A percentile compares a stretch with the other conserved stretches of the same genome.
Conservation (phyloP, 257 asterid genomes). For the Solanum bukasovii region DNA sequence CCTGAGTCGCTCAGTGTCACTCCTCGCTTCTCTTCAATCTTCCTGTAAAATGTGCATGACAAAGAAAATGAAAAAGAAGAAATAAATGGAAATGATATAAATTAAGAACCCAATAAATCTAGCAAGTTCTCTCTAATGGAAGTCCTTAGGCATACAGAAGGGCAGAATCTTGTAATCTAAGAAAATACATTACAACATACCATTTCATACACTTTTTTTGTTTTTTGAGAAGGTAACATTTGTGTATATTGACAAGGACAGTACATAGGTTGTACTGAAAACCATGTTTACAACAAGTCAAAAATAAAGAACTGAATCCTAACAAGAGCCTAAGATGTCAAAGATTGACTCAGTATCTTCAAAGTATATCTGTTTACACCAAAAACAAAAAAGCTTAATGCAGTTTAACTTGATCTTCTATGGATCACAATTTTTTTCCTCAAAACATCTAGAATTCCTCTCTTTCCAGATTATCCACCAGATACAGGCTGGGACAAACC, state of each 20-base stretch:
- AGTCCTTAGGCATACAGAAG: neutral
- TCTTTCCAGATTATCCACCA: neutral
- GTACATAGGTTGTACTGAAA: neutral
- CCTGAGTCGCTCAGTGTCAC: conserved; percentile 68
- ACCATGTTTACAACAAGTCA: neutral
- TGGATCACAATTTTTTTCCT: neutral
- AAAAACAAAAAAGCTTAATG: neutral
- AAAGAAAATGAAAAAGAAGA: neutral
- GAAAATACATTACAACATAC: neutral
- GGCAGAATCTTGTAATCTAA: neutral
- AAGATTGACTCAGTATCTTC: neutral
- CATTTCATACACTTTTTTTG: neutral
- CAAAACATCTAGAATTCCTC: neutral
- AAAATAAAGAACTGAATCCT: neutral
- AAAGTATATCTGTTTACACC: neutral
- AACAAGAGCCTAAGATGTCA: neutral
- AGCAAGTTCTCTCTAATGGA: neutral
- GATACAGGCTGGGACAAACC: neutral
- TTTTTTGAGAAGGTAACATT: neutral
- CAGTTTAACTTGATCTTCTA: neutral
- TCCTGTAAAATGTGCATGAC: conserved; percentile 32
- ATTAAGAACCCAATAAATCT: neutral
- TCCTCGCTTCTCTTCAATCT: conserved; percentile 96
- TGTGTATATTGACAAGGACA: neutral
- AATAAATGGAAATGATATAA: neutral